Evolutionary conservation across 768 basidiomycete species (phyloP).

Genomic region (Collybia sordida): DNA sequence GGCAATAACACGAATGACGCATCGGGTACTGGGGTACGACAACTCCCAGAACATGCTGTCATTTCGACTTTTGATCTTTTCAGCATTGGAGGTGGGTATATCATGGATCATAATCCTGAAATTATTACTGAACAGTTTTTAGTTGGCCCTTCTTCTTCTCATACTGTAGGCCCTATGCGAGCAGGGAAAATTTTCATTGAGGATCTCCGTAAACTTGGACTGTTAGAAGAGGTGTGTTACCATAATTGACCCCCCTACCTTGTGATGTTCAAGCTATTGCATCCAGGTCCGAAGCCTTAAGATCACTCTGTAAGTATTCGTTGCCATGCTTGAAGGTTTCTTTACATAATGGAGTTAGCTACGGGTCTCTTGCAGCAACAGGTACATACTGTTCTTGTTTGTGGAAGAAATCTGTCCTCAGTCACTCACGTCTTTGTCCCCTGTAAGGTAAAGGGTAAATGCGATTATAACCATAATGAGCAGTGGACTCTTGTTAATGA

Average conservation of each 20-base stretch:
- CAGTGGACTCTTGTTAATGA: background rate
- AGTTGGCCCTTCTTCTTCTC: conserved; percentile 54
- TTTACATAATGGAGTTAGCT: conserved; percentile 40
- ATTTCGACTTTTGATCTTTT: conserved; percentile 94
- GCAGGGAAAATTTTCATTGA: conserved; percentile 86
- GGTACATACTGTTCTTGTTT: conserved; percentile 38
- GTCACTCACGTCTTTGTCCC: conserved; percentile 4
- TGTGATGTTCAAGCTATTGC: background rate
- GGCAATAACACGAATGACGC: background rate
- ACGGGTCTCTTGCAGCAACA: conserved; percentile 93
- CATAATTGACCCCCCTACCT: background rate
- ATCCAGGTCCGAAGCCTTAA: conserved; percentile 75
- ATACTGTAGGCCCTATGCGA: conserved; percentile 71
- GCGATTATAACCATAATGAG: conserved; percentile 3
- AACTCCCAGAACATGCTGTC: conserved; percentile 77
- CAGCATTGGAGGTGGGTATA: conserved; percentile 87
- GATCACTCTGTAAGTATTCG: conserved; percentile 66
- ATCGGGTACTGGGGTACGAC: conserved; percentile 14
- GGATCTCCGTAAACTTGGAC: conserved; percentile 63
- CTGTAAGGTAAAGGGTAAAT: conserved; percentile 84
- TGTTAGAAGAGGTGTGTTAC: conserved; percentile 63
- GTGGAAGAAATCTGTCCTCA: background rate
- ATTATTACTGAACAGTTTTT: conserved; percentile 6
- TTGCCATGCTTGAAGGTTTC: conserved; percentile 1
- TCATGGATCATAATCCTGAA: no score